phyloP scores from a whole-genome alignment of 2,329 filamentous ascomycete genomes.

The Diplodia sapinea region DNA sequence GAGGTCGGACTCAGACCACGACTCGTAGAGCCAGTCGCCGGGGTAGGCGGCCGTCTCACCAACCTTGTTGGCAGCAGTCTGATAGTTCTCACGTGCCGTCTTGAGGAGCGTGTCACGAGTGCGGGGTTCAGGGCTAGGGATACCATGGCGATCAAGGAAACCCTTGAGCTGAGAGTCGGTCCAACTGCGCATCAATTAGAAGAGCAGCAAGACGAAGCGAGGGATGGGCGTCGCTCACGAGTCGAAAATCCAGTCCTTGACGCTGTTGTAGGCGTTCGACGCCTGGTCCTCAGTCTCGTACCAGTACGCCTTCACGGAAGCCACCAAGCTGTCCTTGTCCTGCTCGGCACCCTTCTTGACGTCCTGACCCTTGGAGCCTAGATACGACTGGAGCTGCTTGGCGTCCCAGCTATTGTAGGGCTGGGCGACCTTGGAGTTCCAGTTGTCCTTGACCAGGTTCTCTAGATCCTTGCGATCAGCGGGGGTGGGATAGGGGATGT shows the following conservation, averaged over 20 bases:
- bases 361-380: conserved; percentile 73
- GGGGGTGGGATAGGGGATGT: conserved; percentile 86
- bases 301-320: conserved; percentile 75
- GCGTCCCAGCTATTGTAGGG: conserved; percentile 81
- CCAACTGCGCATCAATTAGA: conserved; percentile 67
- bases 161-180: conserved; percentile 91
- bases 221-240: conserved; percentile 53
- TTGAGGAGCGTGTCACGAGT: conserved; percentile 82
- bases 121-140: conserved; percentile 86
- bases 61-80: conserved; percentile 72
- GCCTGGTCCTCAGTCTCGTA: conserved; percentile 79
- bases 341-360: conserved; percentile 69
- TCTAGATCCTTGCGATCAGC: conserved; percentile 95
- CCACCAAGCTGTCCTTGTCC: conserved; percentile 71
- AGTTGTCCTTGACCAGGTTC: conserved; percentile 85
- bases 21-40: conserved; percentile 89
- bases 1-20: conserved; percentile 91
- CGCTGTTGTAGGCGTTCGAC: conserved; percentile 71
- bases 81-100: conserved; percentile 80
- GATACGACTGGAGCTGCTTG: conserved; percentile 69
- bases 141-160: conserved; percentile 86
- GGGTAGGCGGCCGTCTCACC: conserved; percentile 86
- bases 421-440: conserved; percentile 75
- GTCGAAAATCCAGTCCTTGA: conserved; percentile 93
- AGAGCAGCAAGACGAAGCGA: conserved; percentile 1